Evolutionary conservation across 1,284 basidiomycete species (phyloP).

Genomic region (Heterobasidion annosum): DNA sequence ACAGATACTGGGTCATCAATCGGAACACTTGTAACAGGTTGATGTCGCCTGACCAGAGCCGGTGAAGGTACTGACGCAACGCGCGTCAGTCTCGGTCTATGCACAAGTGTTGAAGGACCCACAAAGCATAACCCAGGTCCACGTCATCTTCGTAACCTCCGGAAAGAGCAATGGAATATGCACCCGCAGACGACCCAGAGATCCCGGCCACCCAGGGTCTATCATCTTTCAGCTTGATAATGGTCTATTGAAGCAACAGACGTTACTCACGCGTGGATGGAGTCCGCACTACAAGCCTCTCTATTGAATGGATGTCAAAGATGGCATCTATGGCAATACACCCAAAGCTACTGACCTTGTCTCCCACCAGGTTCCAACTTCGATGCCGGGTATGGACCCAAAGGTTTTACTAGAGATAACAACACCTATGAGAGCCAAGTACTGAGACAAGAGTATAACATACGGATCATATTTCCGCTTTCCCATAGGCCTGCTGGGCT

Average conservation of each 20-base stretch:
- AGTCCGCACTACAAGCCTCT: constrained; percentile 58
- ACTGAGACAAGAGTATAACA: constrained; percentile 16
- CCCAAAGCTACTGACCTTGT: constrained; percentile 29
- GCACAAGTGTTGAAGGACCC: constrained; percentile 21
- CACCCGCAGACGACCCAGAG: constrained; percentile 52
- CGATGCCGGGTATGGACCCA: constrained; percentile 62
- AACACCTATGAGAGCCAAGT: not conserved
- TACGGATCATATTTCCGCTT: constrained; percentile 56
- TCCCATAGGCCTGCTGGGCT: constrained; percentile 16
- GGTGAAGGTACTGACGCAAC: constrained; percentile 53
- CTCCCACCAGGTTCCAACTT: constrained; percentile 78
- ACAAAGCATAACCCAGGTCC: constrained; percentile 76
- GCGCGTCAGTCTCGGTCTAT: not conserved
- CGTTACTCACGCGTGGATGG: constrained; percentile 51
- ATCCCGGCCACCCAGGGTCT: constrained; percentile 77
- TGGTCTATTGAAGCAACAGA: not conserved
- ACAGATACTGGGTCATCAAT: constrained; percentile 6
- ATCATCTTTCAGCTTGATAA: constrained; percentile 14
- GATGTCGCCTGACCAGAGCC: constrained; percentile 42
- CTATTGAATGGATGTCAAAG: constrained; percentile 20
- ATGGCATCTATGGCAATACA: not conserved
- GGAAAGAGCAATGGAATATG: constrained; percentile 72
- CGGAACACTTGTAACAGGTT: no score
- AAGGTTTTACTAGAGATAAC: constrained; percentile 30
- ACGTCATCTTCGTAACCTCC: constrained; percentile 84